phyloP scores from a whole-genome alignment of 176 grass and related monocot genomes.

The Musa acuminata region DNA sequence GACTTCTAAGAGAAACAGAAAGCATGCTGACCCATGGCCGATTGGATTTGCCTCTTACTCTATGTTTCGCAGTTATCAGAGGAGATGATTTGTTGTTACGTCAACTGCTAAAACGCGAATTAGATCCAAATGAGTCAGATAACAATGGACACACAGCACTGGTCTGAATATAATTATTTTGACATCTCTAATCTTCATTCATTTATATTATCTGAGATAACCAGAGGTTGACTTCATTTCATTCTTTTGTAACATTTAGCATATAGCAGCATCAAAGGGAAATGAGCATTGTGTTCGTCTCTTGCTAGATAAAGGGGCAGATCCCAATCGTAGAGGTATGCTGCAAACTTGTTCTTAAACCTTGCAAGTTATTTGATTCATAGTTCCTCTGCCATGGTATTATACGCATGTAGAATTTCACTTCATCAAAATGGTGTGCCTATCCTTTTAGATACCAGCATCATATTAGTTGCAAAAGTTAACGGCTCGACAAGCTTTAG shows the following conservation, averaged over 20 bases:
- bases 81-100: constrained; percentile 59
- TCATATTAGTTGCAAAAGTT: too few relatives aligned
- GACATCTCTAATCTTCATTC: too few relatives aligned
- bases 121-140: constrained; percentile 81
- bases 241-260: constrained; percentile 41
- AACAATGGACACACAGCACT: constrained; percentile 63
- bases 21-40: constrained; percentile 70
- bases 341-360: constrained; percentile 12
- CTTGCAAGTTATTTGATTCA: too few relatives aligned
- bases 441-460: too few relatives aligned
- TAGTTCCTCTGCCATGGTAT: too few relatives aligned
- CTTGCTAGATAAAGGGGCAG: constrained; percentile 64
- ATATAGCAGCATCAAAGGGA: constrained; percentile 83
- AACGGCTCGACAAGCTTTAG: too few relatives aligned
- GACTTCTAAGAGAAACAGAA: constrained; percentile 68
- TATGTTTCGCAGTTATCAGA: constrained; percentile 68
- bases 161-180: constrained; percentile 28
- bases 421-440: too few relatives aligned
- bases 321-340: constrained; percentile 79
- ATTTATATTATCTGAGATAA: background rate
- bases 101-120: constrained; percentile 71
- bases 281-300: constrained; percentile 52
- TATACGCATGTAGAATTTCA: too few relatives aligned
- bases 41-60: constrained; percentile 77
- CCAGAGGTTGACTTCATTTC: constrained; percentile 5